These are phyloP conservation scores for Fusarium sp. DNA, from an alignment of 2,329 filamentous ascomycete genomes.

Conservation along the genomic window DNA sequence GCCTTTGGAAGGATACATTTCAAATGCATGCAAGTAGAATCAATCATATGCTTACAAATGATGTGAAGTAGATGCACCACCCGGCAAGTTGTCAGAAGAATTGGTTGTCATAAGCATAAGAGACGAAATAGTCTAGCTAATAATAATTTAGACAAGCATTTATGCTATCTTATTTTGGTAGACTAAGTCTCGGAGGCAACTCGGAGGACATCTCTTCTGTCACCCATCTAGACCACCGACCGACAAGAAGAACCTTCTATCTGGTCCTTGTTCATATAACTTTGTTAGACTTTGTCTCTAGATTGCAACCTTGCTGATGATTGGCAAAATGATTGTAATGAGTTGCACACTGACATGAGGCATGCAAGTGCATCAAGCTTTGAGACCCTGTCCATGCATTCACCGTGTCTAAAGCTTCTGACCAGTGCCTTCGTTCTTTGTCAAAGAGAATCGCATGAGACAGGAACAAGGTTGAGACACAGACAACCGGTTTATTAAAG, in stretches of 20 bases:
- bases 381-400: background rate
- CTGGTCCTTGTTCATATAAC: background rate
- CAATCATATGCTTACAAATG: background rate
- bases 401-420: background rate
- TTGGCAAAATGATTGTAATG: background rate
- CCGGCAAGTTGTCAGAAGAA: too few species aligned
- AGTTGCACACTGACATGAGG: background rate
- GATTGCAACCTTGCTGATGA: background rate
- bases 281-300: background rate
- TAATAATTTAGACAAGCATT: too few species aligned
- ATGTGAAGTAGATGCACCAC: background rate
- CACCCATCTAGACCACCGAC: too few species aligned
- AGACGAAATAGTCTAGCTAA: too few species aligned
- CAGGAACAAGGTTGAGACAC: background rate
- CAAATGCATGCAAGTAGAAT: background rate
- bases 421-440: too few species aligned
- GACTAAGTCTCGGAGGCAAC: too few species aligned
- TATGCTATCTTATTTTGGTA: too few species aligned
- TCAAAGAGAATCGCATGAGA: background rate
- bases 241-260: background rate
- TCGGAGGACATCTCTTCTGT: too few species aligned
- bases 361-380: background rate
- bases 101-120: too few species aligned
- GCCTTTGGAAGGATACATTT: background rate
- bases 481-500: conserved; percentile 13